Evolutionary conservation across 352 stramenopile species (phyloP).

Genomic region (Phytophthora pisi): DNA sequence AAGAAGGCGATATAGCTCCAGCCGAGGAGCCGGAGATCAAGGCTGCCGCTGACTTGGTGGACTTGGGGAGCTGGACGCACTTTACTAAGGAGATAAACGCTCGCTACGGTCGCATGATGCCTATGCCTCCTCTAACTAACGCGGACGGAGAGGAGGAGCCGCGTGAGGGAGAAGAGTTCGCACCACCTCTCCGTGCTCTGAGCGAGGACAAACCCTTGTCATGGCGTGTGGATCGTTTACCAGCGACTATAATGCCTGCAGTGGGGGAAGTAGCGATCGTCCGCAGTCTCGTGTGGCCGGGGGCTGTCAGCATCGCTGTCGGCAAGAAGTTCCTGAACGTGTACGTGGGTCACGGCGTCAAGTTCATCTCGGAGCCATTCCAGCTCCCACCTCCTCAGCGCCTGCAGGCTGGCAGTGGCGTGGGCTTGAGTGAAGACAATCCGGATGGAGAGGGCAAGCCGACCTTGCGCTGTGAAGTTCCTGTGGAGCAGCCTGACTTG

Average conservation of each 20-base stretch:
- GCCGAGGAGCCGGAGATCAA: slow-evolving; percentile 78
- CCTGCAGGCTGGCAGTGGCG: slow-evolving; percentile 57
- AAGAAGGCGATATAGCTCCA: slow-evolving; percentile 76
- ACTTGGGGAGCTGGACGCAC: slow-evolving; percentile 86
- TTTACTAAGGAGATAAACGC: slow-evolving; percentile 89
- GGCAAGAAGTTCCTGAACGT: slow-evolving; percentile 91
- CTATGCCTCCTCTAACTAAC: slow-evolving; percentile 75
- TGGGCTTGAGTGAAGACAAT: slow-evolving; percentile 42
- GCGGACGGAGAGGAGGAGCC: slow-evolving; percentile 74
- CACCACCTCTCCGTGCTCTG: slow-evolving; percentile 55
- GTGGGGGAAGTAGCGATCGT: slow-evolving; percentile 71
- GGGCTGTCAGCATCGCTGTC: slow-evolving; percentile 83
- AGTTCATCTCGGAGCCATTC: slow-evolving; percentile 67
- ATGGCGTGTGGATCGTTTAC: slow-evolving; percentile 81
- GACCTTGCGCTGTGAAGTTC: slow-evolving; percentile 57
- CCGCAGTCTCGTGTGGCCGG: slow-evolving; percentile 84
- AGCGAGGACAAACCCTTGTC: slow-evolving; percentile 68
- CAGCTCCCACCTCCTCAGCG: slow-evolving; percentile 57
- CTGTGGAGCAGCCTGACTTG: slow-evolving; percentile 75
- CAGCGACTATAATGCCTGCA: slow-evolving; percentile 64
- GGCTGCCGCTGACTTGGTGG: slow-evolving; percentile 67
- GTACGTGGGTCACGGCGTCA: slow-evolving; percentile 89
- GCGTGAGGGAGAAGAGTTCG: slow-evolving; percentile 73
- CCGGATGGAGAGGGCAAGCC: slow-evolving; percentile 43
- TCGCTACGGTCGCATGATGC: slow-evolving; percentile 72